Base-by-base conservation (phyloP, 306 rosid genomes). In the Canavalia gladiata region DNA sequence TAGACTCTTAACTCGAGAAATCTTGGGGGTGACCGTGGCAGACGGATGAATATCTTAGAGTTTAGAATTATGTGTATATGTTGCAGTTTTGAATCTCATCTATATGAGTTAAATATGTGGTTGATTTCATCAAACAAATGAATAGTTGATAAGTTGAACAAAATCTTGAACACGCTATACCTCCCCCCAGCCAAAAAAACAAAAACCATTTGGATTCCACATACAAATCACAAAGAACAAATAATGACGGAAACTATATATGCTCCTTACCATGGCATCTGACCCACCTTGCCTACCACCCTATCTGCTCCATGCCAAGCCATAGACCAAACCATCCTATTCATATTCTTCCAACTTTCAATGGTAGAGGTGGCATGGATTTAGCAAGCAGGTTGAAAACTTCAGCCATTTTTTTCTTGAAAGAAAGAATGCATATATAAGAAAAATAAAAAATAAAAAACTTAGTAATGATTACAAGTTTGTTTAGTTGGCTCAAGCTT, bases 281-380 rank as follows among this genome's bases (percentile, higher is more conserved):
- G 70, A 64, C 70, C 70, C 70, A 64, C 50, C 70, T 64, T 39
- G 66, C 39, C 42, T 30, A n/a, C 31, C 18, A 59, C 30, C 13
- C 7, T 30, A 31, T 30, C 1, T 25, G 34, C 34, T 56, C 49
- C 8, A 1, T 9, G 68, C 69, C 4, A 12, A 37, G 66, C 39
- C 42, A 31, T 59, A 8, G 6, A 58, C 66, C 66, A 3, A 59
- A 59, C 66, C 42, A 59, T 59, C 41, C 18, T 31, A 59, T 59
- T 39, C 4, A 31, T 10, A 58, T 58, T 58, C 39, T 59, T 59
- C 42, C 7, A 59, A 59, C 42, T 59, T 33, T 1, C 43, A 4
- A 2, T 35, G 0, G 4, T 60, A 33, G 10, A 31, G 2, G 66
- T 8, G 41, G 1, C 13, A 60, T 33, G 67, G 8, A 1, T 34